These are phyloP conservation scores for Claviceps citrina DNA, from an alignment of 2,329 filamentous ascomycete species.

Conservation along the genomic window DNA sequence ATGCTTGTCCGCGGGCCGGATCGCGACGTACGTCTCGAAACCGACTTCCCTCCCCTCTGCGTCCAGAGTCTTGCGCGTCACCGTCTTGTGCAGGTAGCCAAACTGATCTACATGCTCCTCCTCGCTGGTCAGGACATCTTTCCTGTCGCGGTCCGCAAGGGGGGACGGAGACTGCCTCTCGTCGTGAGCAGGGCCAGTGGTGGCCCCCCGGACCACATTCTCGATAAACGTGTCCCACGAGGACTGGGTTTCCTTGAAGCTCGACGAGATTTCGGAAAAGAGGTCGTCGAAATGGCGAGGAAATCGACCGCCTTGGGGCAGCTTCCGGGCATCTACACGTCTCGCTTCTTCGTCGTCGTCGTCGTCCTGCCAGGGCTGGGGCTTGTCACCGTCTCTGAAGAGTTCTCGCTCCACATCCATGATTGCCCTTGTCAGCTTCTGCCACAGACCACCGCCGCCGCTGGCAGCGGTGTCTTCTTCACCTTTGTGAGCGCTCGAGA, in stretches of 20 bases:
- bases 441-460: slow-evolving; percentile 7
- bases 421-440: slow-evolving; percentile 7
- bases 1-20: slow-evolving; percentile 15
- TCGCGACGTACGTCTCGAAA: slow-evolving; percentile 20
- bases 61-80: slow-evolving; percentile 25
- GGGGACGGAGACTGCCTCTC: slow-evolving; percentile 4
- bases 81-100: slow-evolving; percentile 28
- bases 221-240: slow-evolving; percentile 26
- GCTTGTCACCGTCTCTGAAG: slow-evolving; percentile 1
- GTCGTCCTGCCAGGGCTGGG: too few species aligned
- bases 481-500: too few species aligned
- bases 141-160: slow-evolving; percentile 12
- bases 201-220: slow-evolving; percentile 15
- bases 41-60: slow-evolving; percentile 26
- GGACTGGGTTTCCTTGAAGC: slow-evolving; percentile 21
- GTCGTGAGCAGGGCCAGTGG: slow-evolving; percentile 2
- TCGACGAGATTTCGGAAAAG: slow-evolving; percentile 23
- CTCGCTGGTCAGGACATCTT: slow-evolving; percentile 19
- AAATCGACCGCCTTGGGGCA: too few species aligned
- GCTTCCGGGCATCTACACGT: too few species aligned
- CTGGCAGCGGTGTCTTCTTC: slow-evolving; percentile 5
- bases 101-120: slow-evolving; percentile 28
- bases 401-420: slow-evolving; percentile 3
- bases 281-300: slow-evolving; percentile 27
- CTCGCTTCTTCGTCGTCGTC: too few species aligned